A percentile compares a stretch with the other conserved stretches of the same genome.
phyloP scores from a whole-genome alignment of 176 grass and related monocot genomes.

The Olyra latifolia region DNA sequence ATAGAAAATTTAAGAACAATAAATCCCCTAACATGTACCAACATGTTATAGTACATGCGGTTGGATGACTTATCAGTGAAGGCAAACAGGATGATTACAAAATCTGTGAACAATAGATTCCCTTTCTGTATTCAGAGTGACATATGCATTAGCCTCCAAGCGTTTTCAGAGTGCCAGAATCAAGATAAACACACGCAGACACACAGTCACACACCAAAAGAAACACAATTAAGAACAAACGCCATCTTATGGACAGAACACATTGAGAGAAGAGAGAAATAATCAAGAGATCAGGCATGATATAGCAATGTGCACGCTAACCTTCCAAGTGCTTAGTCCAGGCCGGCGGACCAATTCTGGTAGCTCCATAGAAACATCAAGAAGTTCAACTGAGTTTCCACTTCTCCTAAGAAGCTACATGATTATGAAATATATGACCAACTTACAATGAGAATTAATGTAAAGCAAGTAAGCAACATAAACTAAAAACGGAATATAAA shows the following conservation, averaged over 20 bases:
- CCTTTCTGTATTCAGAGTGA: background rate
- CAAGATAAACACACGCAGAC: background rate
- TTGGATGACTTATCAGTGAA: background rate
- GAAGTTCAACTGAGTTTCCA: slow-evolving; percentile 72
- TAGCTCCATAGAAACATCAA: slow-evolving; percentile 83
- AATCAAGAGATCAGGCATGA: slow-evolving; percentile 13
- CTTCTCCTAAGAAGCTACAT: slow-evolving; percentile 84
- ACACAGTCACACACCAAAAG: background rate
- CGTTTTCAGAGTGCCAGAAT: background rate
- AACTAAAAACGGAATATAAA: slow-evolving; percentile 2
- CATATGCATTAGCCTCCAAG: background rate
- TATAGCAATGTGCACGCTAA: slow-evolving; percentile 35
- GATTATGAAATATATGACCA: slow-evolving; percentile 34
- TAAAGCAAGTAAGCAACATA: slow-evolving; percentile 7
- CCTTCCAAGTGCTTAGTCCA: slow-evolving; percentile 88
- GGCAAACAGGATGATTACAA: background rate
- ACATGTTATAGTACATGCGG: background rate
- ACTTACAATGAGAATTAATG: background rate
- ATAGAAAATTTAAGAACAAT: background rate
- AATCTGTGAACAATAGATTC: background rate
- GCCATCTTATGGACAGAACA: slow-evolving; percentile 1
- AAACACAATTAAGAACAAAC: background rate
- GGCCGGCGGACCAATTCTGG: slow-evolving; percentile 68
- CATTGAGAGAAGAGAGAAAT: background rate
- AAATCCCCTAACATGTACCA: background rate